A percentile compares a stretch with the other conserved stretches of the same genome.
Conservation (phyloP, 139 green algal genomes). For the Mychonastes homosphaera region DNA sequence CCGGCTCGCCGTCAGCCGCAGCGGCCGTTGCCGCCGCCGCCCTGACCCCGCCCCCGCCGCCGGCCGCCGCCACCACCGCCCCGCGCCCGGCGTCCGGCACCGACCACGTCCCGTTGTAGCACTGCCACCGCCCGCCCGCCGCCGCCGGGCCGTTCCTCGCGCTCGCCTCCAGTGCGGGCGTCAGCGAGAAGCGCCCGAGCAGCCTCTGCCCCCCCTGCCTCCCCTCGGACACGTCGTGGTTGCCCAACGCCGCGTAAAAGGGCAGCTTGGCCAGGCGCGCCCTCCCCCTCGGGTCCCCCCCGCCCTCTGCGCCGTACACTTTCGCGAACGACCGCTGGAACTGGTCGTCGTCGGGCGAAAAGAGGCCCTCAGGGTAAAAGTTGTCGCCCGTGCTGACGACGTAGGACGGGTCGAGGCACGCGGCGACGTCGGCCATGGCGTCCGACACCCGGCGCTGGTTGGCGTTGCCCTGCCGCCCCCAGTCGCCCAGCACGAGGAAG, state of each 20-base stretch:
- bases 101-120: conserved; percentile 18
- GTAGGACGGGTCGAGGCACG: conserved; percentile 29
- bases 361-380: conserved; percentile 44
- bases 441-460: conserved; percentile 41
- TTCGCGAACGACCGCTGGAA: conserved; percentile 36
- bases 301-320: conserved; percentile 29
- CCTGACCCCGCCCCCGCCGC: conserved; percentile 1
- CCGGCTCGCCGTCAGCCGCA: neutral
- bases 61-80: neutral
- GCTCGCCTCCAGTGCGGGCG: neutral
- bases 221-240: conserved; percentile 45
- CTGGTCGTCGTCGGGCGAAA: conserved; percentile 21
- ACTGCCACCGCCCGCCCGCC: conserved; percentile 45
- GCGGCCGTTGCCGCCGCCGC: neutral
- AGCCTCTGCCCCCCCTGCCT: neutral
- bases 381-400: conserved; percentile 57
- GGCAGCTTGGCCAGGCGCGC: no score
- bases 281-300: no score
- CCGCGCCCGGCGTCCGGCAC: neutral
- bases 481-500: conserved; percentile 45
- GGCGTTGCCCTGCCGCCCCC: conserved; percentile 37
- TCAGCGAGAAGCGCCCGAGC: neutral
- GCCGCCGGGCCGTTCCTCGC: neutral
- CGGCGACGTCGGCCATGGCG: conserved; percentile 38
- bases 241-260: conserved; percentile 60